Evolutionary conservation across 208 protist genomes (phyloP).

Genomic region (Leishmania turanica): DNA sequence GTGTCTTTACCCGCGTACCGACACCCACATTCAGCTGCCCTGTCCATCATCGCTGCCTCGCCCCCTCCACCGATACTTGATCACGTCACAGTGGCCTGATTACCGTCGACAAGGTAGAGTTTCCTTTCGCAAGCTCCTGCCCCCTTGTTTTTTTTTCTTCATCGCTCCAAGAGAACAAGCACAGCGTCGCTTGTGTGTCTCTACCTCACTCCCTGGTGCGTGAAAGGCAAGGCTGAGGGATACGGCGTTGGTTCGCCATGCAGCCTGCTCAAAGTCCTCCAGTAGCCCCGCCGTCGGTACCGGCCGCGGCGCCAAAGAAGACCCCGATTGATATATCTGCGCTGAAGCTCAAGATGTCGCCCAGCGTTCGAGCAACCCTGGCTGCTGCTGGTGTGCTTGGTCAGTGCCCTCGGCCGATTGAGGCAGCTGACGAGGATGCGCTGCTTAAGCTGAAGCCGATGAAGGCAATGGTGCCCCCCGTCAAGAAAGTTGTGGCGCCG

Average conservation of each 20-base stretch:
- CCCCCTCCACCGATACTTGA: not conserved
- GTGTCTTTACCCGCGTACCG: not conserved
- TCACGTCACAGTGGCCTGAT: not conserved
- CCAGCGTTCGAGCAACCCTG: conserved; percentile 24
- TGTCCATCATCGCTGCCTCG: not conserved
- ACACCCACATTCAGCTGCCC: not conserved
- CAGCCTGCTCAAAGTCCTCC: conserved; percentile 25
- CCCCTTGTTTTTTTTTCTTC: not conserved
- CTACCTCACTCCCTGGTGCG: not conserved
- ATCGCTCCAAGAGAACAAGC: not conserved
- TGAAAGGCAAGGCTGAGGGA: not conserved
- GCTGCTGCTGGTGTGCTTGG: conserved; percentile 26
- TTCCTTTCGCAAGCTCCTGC: not conserved
- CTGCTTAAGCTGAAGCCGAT: conserved; percentile 32
- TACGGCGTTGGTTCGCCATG: conserved; percentile 9
- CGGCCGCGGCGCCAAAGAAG: conserved; percentile 68
- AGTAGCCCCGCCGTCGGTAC: conserved; percentile 29
- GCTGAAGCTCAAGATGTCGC: conserved; percentile 37
- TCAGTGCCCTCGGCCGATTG: conserved; percentile 25
- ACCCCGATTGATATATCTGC: conserved; percentile 59
- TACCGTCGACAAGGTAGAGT: not conserved
- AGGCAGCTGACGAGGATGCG: conserved; percentile 39
- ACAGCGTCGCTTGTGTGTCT: not conserved
- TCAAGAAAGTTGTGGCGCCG: not conserved
- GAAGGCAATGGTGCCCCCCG: conserved; percentile 4